Conservation (phyloP, 176 grass and related monocot genomes). For the Hyparrhenia diplandra region DNA sequence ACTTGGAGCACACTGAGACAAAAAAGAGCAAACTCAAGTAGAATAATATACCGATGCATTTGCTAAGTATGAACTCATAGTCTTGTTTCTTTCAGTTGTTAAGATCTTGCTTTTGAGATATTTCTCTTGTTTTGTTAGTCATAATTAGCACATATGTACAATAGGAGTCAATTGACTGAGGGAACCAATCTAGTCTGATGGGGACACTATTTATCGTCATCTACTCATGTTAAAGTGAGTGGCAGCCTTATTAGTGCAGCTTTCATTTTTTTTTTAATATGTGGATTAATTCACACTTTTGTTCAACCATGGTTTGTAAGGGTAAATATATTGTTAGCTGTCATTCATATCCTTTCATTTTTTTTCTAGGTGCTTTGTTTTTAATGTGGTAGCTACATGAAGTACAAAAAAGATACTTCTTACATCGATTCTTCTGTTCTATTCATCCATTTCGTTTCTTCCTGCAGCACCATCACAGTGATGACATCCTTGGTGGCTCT, state of each 20-base stretch:
- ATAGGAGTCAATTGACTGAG: not conserved
- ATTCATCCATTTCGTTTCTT: not conserved
- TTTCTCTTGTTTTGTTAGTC: not conserved
- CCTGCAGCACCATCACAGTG: conserved; percentile 85
- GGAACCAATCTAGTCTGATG: not conserved
- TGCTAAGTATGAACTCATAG: not conserved
- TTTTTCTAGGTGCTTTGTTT: not conserved
- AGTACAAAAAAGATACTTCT: not conserved
- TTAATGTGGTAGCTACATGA: not conserved
- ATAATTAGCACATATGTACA: not conserved
- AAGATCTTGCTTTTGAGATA: not conserved
- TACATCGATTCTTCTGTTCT: not conserved
- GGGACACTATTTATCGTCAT: not conserved
- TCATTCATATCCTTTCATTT: not conserved
- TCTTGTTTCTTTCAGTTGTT: not conserved
- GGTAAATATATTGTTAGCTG: not conserved
- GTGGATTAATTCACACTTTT: not conserved
- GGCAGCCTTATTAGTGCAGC: not conserved
- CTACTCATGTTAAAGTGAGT: not conserved
- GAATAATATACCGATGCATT: not conserved
- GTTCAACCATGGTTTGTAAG: not conserved
- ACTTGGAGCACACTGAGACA: not conserved
- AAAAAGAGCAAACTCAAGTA: conserved; percentile 3
- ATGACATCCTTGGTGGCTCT: conserved; percentile 97
- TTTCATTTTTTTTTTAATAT: not conserved